Percentiles rank a stretch among this genome's conserved stretches.
phyloP scores from a whole-genome alignment of 805 yeast genomes.

The Kodamaea neixiangensis region DNA sequence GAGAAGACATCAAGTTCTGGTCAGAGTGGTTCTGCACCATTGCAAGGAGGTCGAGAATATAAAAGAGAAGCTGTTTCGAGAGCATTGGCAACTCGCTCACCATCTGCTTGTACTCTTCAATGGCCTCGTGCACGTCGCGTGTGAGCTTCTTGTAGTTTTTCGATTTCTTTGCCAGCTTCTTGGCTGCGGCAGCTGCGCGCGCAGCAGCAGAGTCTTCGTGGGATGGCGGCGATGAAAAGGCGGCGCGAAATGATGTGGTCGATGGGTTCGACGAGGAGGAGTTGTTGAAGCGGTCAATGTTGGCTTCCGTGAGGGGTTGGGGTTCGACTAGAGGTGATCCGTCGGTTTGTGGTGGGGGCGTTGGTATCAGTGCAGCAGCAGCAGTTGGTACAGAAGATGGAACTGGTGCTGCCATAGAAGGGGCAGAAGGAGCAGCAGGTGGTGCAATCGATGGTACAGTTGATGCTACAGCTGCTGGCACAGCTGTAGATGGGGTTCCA shows the following conservation, averaged over 20 bases:
- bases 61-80: conserved; percentile 79
- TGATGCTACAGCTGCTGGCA: neutral
- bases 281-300: conserved; percentile 28
- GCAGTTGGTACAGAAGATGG: neutral
- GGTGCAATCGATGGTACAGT: neutral
- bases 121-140: conserved; percentile 65
- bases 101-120: conserved; percentile 67
- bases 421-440: neutral
- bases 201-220: conserved; percentile 9
- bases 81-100: conserved; percentile 73
- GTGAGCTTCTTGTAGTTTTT: conserved; percentile 59
- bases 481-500: neutral
- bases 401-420: conserved; percentile 10
- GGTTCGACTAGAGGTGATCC: conserved; percentile 14
- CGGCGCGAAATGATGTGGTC: conserved; percentile 5
- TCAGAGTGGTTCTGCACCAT: conserved; percentile 79
- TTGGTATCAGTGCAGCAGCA: no score
- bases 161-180: conserved; percentile 35
- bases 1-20: conserved; percentile 86
- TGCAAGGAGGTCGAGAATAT: conserved; percentile 82
- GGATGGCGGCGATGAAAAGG: conserved; percentile 3
- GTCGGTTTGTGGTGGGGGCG: neutral
- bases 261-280: conserved; percentile 10
- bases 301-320: conserved; percentile 34
- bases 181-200: conserved; percentile 15